phyloP scores from a whole-genome alignment of 2,329 filamentous ascomycete species.

The Epichloe uncinata region DNA sequence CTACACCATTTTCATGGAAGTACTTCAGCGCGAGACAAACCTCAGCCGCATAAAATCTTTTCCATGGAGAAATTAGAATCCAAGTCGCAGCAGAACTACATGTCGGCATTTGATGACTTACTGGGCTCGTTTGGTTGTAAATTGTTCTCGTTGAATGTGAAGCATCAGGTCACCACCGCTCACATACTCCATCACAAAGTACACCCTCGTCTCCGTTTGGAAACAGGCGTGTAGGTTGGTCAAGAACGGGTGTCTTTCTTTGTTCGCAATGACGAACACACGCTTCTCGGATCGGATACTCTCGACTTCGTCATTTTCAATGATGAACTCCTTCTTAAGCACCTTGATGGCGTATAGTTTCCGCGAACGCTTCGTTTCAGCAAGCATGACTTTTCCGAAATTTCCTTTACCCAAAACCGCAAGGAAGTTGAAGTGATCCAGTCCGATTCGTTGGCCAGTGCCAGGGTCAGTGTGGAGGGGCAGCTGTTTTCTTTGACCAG shows the following conservation, averaged over 20 bases:
- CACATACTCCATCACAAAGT: conserved; percentile 99
- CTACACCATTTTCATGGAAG: conserved; percentile 98
- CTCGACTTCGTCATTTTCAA: conserved; percentile 98
- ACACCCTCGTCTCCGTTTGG: conserved; percentile 95
- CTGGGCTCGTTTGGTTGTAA: conserved; percentile 91
- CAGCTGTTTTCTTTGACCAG: conserved; percentile 40
- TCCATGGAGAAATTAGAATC: not conserved
- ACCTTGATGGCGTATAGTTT: conserved; percentile 98
- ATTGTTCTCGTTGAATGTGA: conserved; percentile 94
- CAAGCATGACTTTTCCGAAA: conserved; percentile 99
- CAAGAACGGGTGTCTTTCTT: conserved; percentile 91
- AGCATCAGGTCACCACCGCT: conserved; percentile 98
- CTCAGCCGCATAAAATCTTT: conserved; percentile 88
- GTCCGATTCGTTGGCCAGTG: conserved; percentile 72
- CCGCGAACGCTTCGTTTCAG: conserved; percentile 85
- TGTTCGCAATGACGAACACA: conserved; percentile 93
- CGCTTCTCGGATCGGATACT: conserved; percentile 96
- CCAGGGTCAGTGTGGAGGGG: conserved; percentile 60
- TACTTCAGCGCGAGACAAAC: conserved; percentile 96
- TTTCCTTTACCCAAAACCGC: conserved; percentile 97
- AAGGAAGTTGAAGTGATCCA: conserved; percentile 98
- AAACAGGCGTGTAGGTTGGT: conserved; percentile 95
- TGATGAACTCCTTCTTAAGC: conserved; percentile 99
- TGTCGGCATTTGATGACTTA: conserved; percentile 36
- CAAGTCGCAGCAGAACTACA: too few species aligned